Conservation (phyloP, 495 filamentous ascomycete genomes). For the Hypoxylon cercidicola region DNA sequence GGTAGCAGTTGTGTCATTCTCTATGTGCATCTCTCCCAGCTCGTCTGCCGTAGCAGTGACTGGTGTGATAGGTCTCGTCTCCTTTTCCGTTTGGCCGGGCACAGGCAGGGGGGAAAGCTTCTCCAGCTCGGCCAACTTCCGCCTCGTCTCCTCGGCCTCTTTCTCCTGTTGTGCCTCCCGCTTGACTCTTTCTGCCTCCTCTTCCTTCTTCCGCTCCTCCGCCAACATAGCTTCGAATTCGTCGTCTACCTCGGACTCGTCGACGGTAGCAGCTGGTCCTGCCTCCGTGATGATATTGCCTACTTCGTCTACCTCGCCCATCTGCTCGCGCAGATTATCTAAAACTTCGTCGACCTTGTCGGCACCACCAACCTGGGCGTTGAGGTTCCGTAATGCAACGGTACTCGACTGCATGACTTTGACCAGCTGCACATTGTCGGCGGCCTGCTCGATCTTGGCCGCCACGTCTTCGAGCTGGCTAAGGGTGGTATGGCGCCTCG, state of each 20-base stretch:
- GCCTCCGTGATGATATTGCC: constrained; percentile 76
- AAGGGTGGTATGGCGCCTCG: constrained; percentile 73
- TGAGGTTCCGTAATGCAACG: constrained; percentile 74
- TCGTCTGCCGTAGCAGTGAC: constrained; percentile 41
- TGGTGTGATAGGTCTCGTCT: constrained; percentile 35
- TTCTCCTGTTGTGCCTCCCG: constrained; percentile 41
- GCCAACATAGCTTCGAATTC: constrained; percentile 82
- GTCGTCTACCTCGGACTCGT: constrained; percentile 88
- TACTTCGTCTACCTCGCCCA: constrained; percentile 84
- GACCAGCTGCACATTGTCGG: constrained; percentile 82
- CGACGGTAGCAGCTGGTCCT: constrained; percentile 63
- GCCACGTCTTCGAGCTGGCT: constrained; percentile 86
- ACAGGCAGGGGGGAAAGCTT: constrained; percentile 31
- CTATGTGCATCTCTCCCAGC: constrained; percentile 31
- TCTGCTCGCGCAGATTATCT: constrained; percentile 79
- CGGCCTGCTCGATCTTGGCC: constrained; percentile 82
- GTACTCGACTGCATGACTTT: constrained; percentile 82
- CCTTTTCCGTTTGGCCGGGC: constrained; percentile 32
- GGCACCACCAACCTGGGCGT: constrained; percentile 78
- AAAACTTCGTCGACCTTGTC: constrained; percentile 81
- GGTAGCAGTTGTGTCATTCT: constrained; percentile 9
- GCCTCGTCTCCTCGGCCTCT: constrained; percentile 49
- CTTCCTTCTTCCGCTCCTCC: constrained; percentile 67
- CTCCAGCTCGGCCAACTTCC: constrained; percentile 53
- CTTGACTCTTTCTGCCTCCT: constrained; percentile 62